Evolutionary conservation across 23 red algal species (phyloP).

Genomic region (Pyropia haitanensis): DNA sequence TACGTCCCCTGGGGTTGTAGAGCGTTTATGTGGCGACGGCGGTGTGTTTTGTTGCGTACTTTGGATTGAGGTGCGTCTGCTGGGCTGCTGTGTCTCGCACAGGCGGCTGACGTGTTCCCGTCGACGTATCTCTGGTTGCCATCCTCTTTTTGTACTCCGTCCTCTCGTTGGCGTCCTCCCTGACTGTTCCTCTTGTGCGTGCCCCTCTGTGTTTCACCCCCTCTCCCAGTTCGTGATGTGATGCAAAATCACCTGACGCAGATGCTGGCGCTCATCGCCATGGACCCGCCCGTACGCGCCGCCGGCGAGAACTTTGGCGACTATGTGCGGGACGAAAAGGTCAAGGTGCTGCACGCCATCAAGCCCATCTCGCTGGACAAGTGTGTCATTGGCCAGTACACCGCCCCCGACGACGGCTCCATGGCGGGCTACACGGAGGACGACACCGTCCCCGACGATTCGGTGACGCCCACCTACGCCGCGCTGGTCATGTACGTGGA

Average conservation of each 20-base stretch:
- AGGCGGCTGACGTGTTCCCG: too few species aligned
- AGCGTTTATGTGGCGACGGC: too few species aligned
- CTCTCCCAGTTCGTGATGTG: conserved; percentile 63
- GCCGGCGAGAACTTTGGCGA: conserved; percentile 26
- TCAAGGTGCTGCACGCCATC: conserved; percentile 70
- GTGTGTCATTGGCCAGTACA: conserved; percentile 90
- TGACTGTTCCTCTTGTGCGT: too few species aligned
- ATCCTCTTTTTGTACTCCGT: too few species aligned
- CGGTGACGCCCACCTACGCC: conserved; percentile 73
- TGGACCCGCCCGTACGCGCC: conserved; percentile 79
- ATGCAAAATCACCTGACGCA: conserved; percentile 98
- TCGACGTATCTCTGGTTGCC: too few species aligned
- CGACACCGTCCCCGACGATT: conserved; percentile 63
- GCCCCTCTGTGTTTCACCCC: too few species aligned
- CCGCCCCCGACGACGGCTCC: conserved; percentile 34
- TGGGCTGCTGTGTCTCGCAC: too few species aligned
- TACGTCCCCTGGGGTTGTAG: too few species aligned
- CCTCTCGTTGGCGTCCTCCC: too few species aligned
- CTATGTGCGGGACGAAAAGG: conserved; percentile 89
- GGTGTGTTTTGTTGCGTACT: too few species aligned
- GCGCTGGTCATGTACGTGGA: conserved; percentile 84
- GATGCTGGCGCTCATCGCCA: conserved; percentile 82
- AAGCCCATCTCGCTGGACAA: conserved; percentile 57
- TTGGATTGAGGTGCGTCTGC: too few species aligned
- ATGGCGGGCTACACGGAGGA: conserved; percentile 50